Evolutionary conservation across 345 rosid genomes (phyloP), one percentile per base, ranked within the genome.

Genomic region (Citrus maxima): DNA sequence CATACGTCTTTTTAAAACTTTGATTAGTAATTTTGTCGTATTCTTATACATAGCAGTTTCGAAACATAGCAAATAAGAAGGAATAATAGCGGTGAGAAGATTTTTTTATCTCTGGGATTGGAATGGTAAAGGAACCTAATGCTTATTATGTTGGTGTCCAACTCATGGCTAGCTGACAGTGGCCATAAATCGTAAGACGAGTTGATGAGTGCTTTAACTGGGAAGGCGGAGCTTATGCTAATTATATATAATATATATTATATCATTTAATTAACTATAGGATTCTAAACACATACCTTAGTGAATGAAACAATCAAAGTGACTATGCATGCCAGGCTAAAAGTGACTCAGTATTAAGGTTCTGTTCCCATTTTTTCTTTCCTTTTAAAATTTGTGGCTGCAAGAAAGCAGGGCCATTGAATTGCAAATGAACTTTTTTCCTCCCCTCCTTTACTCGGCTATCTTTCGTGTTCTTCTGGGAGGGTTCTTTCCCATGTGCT

Each of bases 281-380:
- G 56, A 49, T 56, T 34, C 27, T 22, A 4, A 10, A 10, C 28
- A 51, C 6, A 30, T 40, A 51, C 22, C 21, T 5, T 54, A 54
- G 58, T 3, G 25, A 67, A 28, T 42, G 59, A 70, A 42, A n/a
- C 10, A 25, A 78, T n/a, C 21, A 78, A 54, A 58, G 76, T 34
- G 30, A 72, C 19, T n/a, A 40, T 35, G 67, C 27, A 32, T 75
- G 64, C 63, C 79, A 80, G 82, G 76, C 82, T 75, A 80, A 80
- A 69, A 80, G 79, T 35, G 25, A 49, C 62, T 49, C 64, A 18
- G 13, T 37, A 0, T 42, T 30, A 46, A 67, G 74, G 67, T 67
- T 56, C 51, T 19, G 42, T 59, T 46, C 21, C 65, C 54, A 42
- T 10, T 13, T 46, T 46, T 46, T 46, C 13, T 46, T 46, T 46